Evolutionary conservation across 495 filamentous ascomycete genomes (phyloP).

Genomic region (Parathielavia hyrcaniae): DNA sequence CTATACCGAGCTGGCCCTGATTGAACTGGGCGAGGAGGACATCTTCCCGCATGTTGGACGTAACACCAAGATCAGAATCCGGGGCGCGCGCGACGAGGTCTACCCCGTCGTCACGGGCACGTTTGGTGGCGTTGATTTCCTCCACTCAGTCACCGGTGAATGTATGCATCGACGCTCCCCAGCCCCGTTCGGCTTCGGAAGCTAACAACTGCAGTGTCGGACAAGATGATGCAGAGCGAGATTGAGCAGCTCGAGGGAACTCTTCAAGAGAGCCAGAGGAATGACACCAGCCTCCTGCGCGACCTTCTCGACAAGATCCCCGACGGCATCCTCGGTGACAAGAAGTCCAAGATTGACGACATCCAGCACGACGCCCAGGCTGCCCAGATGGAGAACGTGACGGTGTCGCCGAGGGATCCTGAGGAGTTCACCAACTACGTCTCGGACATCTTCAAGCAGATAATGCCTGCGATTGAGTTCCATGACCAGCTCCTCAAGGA

Average conservation of each 20-base stretch:
- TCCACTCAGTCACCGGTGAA: constrained; percentile 85
- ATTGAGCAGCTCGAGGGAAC: constrained; percentile 74
- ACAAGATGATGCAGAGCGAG: constrained; percentile 83
- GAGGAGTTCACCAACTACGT: constrained; percentile 68
- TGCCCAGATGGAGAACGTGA: constrained; percentile 57
- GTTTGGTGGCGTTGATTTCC: constrained; percentile 80
- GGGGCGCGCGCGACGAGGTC: constrained; percentile 56
- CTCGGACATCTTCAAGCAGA: constrained; percentile 59
- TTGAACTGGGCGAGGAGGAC: constrained; percentile 70
- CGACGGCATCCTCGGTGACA: constrained; percentile 62
- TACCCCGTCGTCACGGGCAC: constrained; percentile 83
- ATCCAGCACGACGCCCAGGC: constrained; percentile 62
- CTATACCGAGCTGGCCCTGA: constrained; percentile 77
- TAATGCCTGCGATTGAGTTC: constrained; percentile 81
- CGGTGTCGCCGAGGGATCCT: constrained; percentile 63
- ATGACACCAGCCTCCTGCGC: constrained; percentile 60
- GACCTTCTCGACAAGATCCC: constrained; percentile 74
- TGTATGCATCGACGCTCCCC: constrained; percentile 22
- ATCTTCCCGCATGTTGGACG: constrained; percentile 84
- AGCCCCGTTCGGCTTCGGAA: neutral
- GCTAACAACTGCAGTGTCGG: constrained; percentile 49
- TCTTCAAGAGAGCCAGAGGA: constrained; percentile 53
- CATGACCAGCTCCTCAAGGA: constrained; percentile 78
- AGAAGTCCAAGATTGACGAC: constrained; percentile 60
- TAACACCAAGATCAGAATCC: constrained; percentile 56